Evolutionary conservation across 257 asterid species (phyloP).

Genomic region (Knoxia roxburghii): DNA sequence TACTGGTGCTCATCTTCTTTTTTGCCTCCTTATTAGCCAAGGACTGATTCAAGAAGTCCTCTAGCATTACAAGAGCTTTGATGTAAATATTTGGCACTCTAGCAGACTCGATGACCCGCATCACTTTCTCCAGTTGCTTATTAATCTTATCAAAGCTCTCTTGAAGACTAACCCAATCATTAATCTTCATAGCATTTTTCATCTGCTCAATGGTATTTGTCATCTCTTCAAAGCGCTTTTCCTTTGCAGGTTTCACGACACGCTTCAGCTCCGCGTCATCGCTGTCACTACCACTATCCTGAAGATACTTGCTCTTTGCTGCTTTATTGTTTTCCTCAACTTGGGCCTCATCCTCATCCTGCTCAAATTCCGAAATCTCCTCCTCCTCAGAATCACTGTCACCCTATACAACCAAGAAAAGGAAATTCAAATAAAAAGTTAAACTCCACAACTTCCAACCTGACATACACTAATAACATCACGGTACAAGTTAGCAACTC

Average conservation of each 20-base stretch:
- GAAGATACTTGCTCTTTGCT: slow-evolving; percentile 38
- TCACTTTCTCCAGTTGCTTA: slow-evolving; percentile 86
- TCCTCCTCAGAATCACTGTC: slow-evolving; percentile 66
- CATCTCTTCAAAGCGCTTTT: not conserved
- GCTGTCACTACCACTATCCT: slow-evolving; percentile 48
- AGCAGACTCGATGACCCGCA: slow-evolving; percentile 68
- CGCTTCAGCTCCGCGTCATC: slow-evolving; percentile 72
- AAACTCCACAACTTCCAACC: too few species aligned
- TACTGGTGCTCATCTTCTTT: slow-evolving; percentile 95
- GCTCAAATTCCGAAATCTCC: slow-evolving; percentile 39
- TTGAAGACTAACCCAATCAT: slow-evolving; percentile 71
- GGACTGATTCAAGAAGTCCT: slow-evolving; percentile 75
- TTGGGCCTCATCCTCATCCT: slow-evolving; percentile 34
- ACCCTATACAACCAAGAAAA: slow-evolving; percentile 38
- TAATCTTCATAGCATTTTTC: not conserved
- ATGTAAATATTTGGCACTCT: slow-evolving; percentile 71
- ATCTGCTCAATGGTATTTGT: not conserved
- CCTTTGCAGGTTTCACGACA: slow-evolving; percentile 45
- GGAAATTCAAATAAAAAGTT: not conserved
- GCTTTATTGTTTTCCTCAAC: slow-evolving; percentile 28
- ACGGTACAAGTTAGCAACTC: not conserved
- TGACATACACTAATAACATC: not conserved
- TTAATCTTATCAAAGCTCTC: slow-evolving; percentile 95
- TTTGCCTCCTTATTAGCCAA: slow-evolving; percentile 87
- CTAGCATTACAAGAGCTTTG: slow-evolving; percentile 84